phyloP scores from a whole-genome alignment of 495 filamentous ascomycete species.

The Trichoderma orchidacearum region DNA sequence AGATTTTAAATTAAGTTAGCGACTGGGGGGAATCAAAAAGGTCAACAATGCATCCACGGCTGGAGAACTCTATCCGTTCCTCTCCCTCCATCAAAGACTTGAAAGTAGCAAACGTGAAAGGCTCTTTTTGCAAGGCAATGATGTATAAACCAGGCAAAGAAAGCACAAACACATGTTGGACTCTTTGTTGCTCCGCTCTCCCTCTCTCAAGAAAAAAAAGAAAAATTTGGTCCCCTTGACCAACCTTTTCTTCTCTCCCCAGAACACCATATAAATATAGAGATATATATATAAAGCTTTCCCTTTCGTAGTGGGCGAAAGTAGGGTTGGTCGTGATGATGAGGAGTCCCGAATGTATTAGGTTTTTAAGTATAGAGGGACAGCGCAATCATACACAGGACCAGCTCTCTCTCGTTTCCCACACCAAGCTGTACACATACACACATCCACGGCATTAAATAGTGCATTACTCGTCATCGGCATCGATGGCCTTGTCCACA shows the following conservation, averaged over 20 bases:
- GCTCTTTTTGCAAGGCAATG: too few relatives aligned
- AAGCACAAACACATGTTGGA: not conserved
- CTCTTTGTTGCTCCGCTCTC: not conserved
- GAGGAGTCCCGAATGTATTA: too few relatives aligned
- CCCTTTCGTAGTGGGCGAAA: too few relatives aligned
- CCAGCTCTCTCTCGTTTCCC: too few relatives aligned
- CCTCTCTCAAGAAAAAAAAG: not conserved
- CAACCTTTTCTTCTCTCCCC: not conserved
- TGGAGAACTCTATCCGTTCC: not conserved
- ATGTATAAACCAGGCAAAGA: not conserved
- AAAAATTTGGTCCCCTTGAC: not conserved
- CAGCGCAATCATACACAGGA: too few relatives aligned
- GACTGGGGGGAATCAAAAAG: constrained; percentile 1
- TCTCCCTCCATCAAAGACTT: not conserved
- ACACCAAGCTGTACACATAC: too few relatives aligned
- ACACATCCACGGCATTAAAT: not conserved
- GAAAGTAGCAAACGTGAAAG: not conserved
- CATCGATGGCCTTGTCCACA: not conserved
- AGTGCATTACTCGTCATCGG: not conserved
- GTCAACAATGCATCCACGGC: constrained; percentile 1
- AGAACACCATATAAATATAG: not conserved
- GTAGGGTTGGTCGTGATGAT: too few relatives aligned
- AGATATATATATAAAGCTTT: too few relatives aligned
- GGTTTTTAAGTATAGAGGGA: too few relatives aligned
- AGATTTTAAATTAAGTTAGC: not conserved